Evolutionary conservation across 345 rosid species (phyloP).

Genomic region (Populus nigra): DNA sequence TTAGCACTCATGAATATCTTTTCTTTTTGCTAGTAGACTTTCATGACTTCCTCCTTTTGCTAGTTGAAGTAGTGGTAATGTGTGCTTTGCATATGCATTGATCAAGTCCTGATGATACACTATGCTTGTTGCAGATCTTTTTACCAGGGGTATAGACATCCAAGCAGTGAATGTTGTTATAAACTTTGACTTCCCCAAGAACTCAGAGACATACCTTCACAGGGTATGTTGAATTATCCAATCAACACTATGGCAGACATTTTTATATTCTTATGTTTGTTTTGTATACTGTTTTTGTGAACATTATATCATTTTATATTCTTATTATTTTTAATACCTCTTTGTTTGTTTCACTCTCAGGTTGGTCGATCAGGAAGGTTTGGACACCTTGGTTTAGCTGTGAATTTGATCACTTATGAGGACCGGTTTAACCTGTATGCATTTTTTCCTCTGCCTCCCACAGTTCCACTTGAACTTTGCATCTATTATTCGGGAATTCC

Average conservation of each 20-base stretch:
- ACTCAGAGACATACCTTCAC: constrained; percentile 95
- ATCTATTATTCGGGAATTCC: background rate
- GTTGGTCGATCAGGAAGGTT: constrained; percentile 99
- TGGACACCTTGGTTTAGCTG: constrained; percentile 99
- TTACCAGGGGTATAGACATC: constrained; percentile 98
- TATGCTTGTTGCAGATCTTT: constrained; percentile 59
- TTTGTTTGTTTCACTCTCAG: constrained; percentile 32
- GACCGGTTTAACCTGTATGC: constrained; percentile 96
- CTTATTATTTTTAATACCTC: background rate
- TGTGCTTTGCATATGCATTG: background rate
- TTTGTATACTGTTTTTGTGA: background rate
- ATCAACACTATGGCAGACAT: background rate
- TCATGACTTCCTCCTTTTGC: background rate
- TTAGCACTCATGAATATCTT: background rate
- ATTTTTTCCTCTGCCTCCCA: background rate
- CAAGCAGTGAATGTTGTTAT: constrained; percentile 99
- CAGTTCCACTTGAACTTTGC: background rate
- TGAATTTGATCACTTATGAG: constrained; percentile 96
- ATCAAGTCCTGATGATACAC: background rate
- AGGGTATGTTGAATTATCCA: constrained; percentile 54
- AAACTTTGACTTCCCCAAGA: constrained; percentile 96
- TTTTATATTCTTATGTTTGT: background rate
- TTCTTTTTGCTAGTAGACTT: background rate
- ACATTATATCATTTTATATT: background rate
- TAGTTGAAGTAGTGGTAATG: background rate